Evolutionary conservation across 495 filamentous ascomycete genomes (phyloP), one percentile per base, ranked within the genome.

Genomic region (Hyphodiscus hymeniophilus): DNA sequence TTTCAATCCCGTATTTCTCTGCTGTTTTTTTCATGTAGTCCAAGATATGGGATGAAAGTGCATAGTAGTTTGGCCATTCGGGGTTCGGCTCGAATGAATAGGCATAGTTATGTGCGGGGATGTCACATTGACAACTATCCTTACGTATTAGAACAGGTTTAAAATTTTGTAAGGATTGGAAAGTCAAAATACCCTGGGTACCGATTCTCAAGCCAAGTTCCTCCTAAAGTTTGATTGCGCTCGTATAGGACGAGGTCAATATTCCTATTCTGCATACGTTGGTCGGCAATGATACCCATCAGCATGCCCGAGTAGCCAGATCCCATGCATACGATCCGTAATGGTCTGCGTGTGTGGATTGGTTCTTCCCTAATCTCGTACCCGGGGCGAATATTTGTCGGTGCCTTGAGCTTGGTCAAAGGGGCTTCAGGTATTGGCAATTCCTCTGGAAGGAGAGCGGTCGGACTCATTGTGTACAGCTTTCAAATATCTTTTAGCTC

Each of bases 171-270:
- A 22, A 21, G 43, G 17, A 20, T 32, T 12, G 22, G 12, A 13
- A 80, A 54, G 7, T 67, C 57, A 65, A 70, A 65, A 60, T 69
- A 59, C 58, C 51, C 53, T 50, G 61, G 58, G 52, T 51, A 80
- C 11, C 67, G 63, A 54, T 79, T 80, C 58, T 79, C 76, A 48
- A 71, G 66, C 76, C 76, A 80, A 2, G 76, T 80, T 5, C 76
- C 76, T 11, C 72, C 75, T 42, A 79, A 67, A 41, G 83, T 83
- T 1, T 60, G 59, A 53, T 90, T 90, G 71, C 89, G 89, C 60
- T 92, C 87, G 60, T 86, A 90, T 39, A 28, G 16, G 17, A 36
- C 24, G 28, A 50, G 16, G 28, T 23, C 5, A 12, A 42, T 18
- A 6, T 43, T 50, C 28, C 8, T 35, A n/a, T n/a, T n/a, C n/a